Conservation (phyloP, 345 rosid species). For the Ceriops tagal region DNA sequence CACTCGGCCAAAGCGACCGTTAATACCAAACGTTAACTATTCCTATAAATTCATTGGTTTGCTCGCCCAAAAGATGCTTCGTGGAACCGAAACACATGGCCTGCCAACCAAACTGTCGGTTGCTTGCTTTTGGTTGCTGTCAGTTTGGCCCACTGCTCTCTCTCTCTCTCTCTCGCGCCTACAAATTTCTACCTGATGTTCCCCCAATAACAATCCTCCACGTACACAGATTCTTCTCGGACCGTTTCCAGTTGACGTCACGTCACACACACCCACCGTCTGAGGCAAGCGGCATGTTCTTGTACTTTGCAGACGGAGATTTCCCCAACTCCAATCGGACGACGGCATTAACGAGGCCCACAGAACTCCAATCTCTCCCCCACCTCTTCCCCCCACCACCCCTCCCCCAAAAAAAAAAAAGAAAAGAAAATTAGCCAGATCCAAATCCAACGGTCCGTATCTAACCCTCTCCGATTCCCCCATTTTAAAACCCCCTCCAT, state of each 20-base stretch:
- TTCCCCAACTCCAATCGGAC: conserved; percentile 9
- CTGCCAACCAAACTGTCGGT: no score
- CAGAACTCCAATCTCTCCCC: not conserved
- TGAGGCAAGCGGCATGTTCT: not conserved
- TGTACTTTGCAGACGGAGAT: conserved; percentile 22
- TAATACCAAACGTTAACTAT: not conserved
- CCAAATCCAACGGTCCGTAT: conserved; percentile 31
- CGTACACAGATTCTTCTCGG: not conserved
- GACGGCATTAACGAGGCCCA: conserved; percentile 21
- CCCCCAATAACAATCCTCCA: not conserved
- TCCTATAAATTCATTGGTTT: no score
- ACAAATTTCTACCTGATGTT: no score
- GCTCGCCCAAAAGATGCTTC: no score
- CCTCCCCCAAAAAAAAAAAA: conserved; percentile 16
- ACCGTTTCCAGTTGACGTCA: conserved; percentile 7
- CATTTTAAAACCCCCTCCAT: not conserved
- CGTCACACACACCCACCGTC: no score
- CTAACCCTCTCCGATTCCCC: not conserved
- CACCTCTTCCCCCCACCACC: conserved; percentile 21
- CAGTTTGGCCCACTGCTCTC: not conserved
- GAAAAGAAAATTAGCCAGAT: conserved; percentile 19
- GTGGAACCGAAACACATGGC: no score
- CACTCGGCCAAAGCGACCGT: conserved; percentile 71
- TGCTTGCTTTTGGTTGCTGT: no score
- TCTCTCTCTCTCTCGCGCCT: not conserved